These are phyloP conservation scores for Coprinellus micaceus DNA, from an alignment of 768 basidiomycete genomes.

Conservation along the genomic window DNA sequence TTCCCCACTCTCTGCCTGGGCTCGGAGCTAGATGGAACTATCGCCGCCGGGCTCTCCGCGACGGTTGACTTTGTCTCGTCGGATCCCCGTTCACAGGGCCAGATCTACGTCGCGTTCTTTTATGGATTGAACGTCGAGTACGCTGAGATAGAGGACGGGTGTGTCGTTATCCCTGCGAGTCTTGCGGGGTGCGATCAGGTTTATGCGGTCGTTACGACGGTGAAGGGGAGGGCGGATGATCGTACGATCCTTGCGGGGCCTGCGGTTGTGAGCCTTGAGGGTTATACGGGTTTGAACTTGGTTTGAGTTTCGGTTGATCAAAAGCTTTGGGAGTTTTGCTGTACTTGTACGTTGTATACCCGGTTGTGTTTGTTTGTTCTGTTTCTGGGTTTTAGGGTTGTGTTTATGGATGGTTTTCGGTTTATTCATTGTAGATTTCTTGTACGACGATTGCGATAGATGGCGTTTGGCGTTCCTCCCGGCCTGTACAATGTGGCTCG, in stretches of 20 bases:
- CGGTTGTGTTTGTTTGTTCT: no score
- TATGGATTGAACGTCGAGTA: neutral
- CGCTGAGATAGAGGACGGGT: neutral
- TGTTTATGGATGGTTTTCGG: no score
- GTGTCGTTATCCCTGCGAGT: neutral
- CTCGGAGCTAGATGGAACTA: neutral
- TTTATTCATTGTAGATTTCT: no score
- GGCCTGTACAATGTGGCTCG: no score
- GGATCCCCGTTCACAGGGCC: neutral
- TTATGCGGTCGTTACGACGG: neutral
- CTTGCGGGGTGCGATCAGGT: neutral
- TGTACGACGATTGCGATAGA: no score
- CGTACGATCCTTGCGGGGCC: neutral
- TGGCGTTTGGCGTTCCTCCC: no score
- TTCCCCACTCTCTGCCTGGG: conserved; percentile 43
- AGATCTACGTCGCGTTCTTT: neutral
- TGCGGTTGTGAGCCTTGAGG: neutral
- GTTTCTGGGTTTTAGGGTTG: no score
- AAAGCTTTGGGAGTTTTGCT: no score
- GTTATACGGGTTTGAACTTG: neutral
- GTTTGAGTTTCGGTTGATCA: no score
- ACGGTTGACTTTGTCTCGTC: neutral
- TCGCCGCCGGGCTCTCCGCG: neutral
- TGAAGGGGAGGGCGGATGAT: neutral
- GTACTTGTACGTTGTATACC: no score